Evolutionary conservation across 768 basidiomycete genomes (phyloP), one percentile per base, ranked within the genome.

Genomic region (Phylloporus scabripes): DNA sequence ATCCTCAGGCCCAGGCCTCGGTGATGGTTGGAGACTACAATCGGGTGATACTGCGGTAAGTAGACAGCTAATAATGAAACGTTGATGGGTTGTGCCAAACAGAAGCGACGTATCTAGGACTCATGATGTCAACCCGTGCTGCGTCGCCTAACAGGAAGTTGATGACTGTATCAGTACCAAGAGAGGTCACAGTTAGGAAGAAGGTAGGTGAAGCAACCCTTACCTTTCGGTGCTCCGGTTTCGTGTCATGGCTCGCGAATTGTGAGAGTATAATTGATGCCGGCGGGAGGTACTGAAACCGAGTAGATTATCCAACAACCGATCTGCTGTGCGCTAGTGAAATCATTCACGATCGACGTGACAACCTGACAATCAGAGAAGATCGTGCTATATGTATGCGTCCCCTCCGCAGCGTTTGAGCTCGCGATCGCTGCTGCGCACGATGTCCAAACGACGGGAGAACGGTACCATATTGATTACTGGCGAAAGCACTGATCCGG

Each of bases 391-490:
- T 83, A 84, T 1, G 82, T 83, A 84, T 1, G 82, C 69, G 51
- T 83, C 82, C 26, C 72, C 63, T 21, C 77, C 71, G 55, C 60
- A 15, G 59, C 59, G 39, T 64, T 63, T 4, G 58, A 47, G 26
- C 37, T 49, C 2, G 54, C 26, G 50, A 72, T 45, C 2, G 74
- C 72, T 14, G 70, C 63, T 10, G 72, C 67, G 4, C 81, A 72
- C 0, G 82, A 73, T 15, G 64, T 52, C 81, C 82, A 84, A 59
- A 83, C 0, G 81, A 74, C 0, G 80, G 77, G 34, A 75, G 77
- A 0, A 82, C 82, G 0, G 82, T 79, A 0, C 81, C 81, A 15
- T 81, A 70, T 26, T 82, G 65, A 51, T 83, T 76, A 48, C 78
- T 60, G 33, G 67, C 64, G 0, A 46, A 54, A 12, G 58, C 60